These are phyloP conservation scores for Mollisiaceae sp. DNA, from an alignment of 2,329 filamentous ascomycete species.

Conservation along the genomic window DNA sequence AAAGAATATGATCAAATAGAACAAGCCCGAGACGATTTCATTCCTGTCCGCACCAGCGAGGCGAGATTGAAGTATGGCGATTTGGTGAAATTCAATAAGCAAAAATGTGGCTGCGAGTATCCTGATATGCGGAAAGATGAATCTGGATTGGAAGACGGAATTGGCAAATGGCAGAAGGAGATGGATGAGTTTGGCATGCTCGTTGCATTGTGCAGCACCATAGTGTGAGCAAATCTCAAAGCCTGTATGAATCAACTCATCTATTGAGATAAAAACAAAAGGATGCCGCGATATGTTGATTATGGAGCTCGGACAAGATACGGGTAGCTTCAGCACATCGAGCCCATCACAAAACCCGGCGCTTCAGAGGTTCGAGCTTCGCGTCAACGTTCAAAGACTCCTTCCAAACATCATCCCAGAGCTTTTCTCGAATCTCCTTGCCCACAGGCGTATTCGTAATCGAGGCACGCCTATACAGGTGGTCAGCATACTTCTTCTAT, in stretches of 20 bases:
- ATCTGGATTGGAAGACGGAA: neutral
- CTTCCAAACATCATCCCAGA: conserved; percentile 14
- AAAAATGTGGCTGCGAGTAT: neutral
- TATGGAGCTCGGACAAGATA: neutral
- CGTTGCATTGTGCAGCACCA: conserved; percentile 12
- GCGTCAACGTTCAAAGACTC: conserved; percentile 13
- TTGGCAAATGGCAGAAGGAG: conserved; percentile 9
- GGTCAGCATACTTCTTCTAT: conserved; percentile 4
- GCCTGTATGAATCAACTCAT: neutral
- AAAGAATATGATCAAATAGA: neutral
- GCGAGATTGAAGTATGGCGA: conserved; percentile 9
- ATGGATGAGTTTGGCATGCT: conserved; percentile 15
- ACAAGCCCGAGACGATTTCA: neutral
- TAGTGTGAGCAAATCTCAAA: neutral
- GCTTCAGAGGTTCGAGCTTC: neutral
- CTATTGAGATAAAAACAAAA: neutral
- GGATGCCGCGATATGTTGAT: neutral
- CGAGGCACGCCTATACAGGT: conserved; percentile 2
- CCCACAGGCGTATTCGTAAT: conserved; percentile 11
- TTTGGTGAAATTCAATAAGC: conserved; percentile 7
- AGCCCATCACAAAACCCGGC: neutral
- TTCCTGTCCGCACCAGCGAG: neutral
- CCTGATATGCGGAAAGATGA: neutral
- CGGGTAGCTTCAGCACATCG: neutral
- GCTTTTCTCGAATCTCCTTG: conserved; percentile 6